Percentiles rank a stretch among this genome's conserved stretches.
Evolutionary conservation across 208 protist species (phyloP).

Genomic region (Naegleria gruberi): DNA sequence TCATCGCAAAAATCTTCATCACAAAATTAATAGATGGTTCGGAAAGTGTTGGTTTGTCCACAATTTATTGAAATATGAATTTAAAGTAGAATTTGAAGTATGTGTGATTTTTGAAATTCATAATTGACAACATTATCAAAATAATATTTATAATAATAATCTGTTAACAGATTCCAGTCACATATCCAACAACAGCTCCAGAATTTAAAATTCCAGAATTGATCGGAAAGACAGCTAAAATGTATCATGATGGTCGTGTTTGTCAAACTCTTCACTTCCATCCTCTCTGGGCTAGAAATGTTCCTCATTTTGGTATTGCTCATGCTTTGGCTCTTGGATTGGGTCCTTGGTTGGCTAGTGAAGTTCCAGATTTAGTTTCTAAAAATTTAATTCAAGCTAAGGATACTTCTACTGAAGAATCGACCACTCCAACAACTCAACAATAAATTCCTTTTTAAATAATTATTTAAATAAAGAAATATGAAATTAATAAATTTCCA

Average conservation of each 20-base stretch:
- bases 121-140: background rate
- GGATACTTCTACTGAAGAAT: background rate
- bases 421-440: background rate
- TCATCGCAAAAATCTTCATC: background rate
- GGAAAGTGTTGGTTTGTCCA: slow-evolving; percentile 94
- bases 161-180: slow-evolving; percentile 66
- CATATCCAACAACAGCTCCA: slow-evolving; percentile 86
- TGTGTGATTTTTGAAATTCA: background rate
- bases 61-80: slow-evolving; percentile 88
- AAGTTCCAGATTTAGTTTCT: slow-evolving; percentile 88
- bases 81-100: slow-evolving; percentile 88
- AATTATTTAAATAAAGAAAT: slow-evolving; percentile 2
- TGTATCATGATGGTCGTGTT: slow-evolving; percentile 96
- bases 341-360: slow-evolving; percentile 90
- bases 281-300: slow-evolving; percentile 90
- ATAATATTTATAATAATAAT: slow-evolving; percentile 26
- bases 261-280: slow-evolving; percentile 95
- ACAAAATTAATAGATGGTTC: slow-evolving; percentile 59
- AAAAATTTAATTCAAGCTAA: slow-evolving; percentile 55
- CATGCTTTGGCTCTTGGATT: slow-evolving; percentile 90
- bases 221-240: slow-evolving; percentile 95
- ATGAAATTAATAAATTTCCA: background rate
- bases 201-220: slow-evolving; percentile 90
- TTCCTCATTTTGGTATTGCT: slow-evolving; percentile 93
- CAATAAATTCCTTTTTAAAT: background rate